Conservation (phyloP, 2,329 filamentous ascomycete species). For the Diaporthe longicolla region DNA sequence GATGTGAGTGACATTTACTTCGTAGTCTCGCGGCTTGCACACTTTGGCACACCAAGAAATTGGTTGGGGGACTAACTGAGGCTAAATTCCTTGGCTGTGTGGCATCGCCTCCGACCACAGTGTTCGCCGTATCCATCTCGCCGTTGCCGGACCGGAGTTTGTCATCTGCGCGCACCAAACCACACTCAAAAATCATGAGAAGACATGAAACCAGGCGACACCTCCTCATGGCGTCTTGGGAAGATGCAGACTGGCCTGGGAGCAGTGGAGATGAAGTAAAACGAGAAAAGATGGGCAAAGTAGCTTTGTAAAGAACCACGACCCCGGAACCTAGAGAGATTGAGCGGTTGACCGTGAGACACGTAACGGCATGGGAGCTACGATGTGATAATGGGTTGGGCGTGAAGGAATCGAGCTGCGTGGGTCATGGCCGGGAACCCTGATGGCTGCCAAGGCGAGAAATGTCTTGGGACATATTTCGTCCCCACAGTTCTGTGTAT, state of each 20-base stretch:
- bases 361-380: not conserved
- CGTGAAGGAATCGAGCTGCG: not conserved
- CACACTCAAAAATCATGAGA: not conserved
- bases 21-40: too few relatives aligned
- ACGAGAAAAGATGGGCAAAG: not conserved
- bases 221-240: not conserved
- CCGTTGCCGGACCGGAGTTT: not conserved
- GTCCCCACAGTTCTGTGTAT: not conserved
- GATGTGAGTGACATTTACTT: accelerated
- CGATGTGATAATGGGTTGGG: not conserved
- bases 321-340: not conserved
- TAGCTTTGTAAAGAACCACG: not conserved
- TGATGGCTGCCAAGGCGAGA: not conserved
- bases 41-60: not conserved
- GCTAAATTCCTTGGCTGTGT: not conserved
- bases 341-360: accelerated
- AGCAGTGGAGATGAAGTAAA: too few relatives aligned
- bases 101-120: not conserved
- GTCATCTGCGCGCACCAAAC: not conserved
- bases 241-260: not conserved
- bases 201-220: not conserved
- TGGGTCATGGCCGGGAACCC: not conserved
- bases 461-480: not conserved
- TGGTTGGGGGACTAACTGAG: not conserved
- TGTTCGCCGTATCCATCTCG: not conserved